Evolutionary conservation across 2,329 filamentous ascomycete genomes (phyloP).

Genomic region (Colletotrichum coccodes): DNA sequence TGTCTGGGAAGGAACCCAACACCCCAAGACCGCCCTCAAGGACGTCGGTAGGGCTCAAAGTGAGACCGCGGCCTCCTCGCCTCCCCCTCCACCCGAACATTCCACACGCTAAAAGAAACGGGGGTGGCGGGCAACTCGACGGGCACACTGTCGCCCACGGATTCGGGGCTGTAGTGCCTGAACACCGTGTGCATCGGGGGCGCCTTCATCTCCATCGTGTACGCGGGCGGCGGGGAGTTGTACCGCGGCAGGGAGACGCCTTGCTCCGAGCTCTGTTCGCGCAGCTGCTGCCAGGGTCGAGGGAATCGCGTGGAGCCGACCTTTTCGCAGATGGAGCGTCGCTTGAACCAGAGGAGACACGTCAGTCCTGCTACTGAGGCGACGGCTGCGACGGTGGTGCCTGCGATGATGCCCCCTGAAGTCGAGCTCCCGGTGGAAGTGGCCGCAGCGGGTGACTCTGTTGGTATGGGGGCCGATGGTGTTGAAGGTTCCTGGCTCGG

Average conservation of each 20-base stretch:
- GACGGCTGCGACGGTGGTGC: constrained; percentile 24
- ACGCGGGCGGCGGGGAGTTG: constrained; percentile 21
- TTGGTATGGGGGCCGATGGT: neutral
- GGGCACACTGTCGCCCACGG: constrained; percentile 6
- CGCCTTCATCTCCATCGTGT: constrained; percentile 3
- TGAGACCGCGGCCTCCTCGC: constrained; percentile 11
- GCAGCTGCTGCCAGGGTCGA: constrained; percentile 19
- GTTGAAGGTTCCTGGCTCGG: neutral
- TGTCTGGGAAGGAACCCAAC: neutral
- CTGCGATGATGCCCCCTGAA: constrained; percentile 13
- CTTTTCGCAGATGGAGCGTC: constrained; percentile 23
- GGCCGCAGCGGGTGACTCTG: neutral
- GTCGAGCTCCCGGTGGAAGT: neutral
- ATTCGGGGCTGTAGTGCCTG: constrained; percentile 30
- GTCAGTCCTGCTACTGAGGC: constrained; percentile 19
- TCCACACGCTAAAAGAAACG: constrained; percentile 28
- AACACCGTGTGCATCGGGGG: constrained; percentile 5
- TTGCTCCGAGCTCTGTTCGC: neutral
- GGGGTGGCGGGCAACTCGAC: constrained; percentile 29
- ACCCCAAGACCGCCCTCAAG: neutral
- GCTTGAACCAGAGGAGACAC: constrained; percentile 25
- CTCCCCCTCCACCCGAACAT: constrained; percentile 8
- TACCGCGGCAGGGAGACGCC: constrained; percentile 21
- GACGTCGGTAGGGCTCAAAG: constrained; percentile 26
- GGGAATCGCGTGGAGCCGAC: constrained; percentile 10